Percentiles rank a stretch among this genome's conserved stretches.
Conservation (phyloP, 2,329 filamentous ascomycete genomes). For the Colletotrichum musae region DNA sequence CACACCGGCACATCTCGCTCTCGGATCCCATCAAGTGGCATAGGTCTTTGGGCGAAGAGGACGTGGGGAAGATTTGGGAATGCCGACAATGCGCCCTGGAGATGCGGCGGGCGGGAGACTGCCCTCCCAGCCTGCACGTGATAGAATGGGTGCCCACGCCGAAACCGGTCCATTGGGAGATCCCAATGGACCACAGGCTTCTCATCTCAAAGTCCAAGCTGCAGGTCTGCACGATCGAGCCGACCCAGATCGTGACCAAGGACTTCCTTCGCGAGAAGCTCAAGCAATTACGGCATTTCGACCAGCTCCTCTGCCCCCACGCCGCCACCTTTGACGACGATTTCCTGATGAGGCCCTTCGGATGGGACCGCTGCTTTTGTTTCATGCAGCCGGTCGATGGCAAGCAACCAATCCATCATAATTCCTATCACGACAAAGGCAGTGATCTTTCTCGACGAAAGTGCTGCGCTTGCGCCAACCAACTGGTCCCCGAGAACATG, state of each 20-base stretch:
- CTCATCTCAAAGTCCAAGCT: neutral
- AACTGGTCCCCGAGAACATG: neutral
- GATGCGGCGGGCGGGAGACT: neutral
- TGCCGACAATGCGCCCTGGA: neutral
- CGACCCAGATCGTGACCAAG: constrained; percentile 13
- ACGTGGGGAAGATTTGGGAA: neutral
- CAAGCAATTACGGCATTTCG: neutral
- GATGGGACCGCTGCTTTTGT: neutral
- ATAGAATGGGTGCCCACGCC: too few species aligned
- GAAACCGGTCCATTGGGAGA: too few species aligned
- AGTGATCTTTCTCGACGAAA: neutral
- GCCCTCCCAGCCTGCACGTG: neutral
- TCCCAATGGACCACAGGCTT: neutral
- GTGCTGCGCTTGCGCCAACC: neutral
- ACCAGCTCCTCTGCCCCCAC: neutral
- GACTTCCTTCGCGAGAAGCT: neutral
- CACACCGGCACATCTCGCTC: neutral
- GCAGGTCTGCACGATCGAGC: neutral
- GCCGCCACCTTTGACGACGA: neutral
- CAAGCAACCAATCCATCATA: neutral
- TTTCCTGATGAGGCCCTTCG: neutral
- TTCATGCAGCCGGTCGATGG: neutral
- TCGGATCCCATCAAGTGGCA: neutral
- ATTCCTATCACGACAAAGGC: neutral
- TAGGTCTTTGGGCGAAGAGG: neutral